phyloP scores from a whole-genome alignment of 2,329 filamentous ascomycete genomes.

The Penicillium sp. region DNA sequence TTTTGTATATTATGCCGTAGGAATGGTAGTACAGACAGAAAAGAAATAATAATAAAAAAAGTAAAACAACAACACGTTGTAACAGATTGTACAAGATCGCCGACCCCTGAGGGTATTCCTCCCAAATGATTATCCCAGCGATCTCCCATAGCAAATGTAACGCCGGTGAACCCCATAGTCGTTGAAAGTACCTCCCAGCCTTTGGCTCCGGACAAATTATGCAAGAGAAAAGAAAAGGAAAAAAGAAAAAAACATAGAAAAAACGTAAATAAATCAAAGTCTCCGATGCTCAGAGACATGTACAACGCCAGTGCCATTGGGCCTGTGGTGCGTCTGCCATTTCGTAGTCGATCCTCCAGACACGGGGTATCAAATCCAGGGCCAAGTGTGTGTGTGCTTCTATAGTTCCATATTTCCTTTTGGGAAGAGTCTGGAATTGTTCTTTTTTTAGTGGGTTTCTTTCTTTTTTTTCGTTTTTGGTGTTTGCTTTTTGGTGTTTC shows the following conservation, averaged over 20 bases:
- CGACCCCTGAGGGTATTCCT: constrained; percentile 3
- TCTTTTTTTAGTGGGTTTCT: constrained; percentile 8
- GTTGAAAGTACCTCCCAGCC: constrained; percentile 31
- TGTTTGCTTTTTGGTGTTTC: constrained; percentile 5
- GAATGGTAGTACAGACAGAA: constrained; percentile 23
- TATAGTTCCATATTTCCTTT: constrained; percentile 9
- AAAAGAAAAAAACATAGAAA: constrained; percentile 4
- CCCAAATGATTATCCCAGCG: constrained; percentile 23
- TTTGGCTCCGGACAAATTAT: constrained; percentile 28
- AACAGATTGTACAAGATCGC: constrained; percentile 27
- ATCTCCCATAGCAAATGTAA: constrained; percentile 27
- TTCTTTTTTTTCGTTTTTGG: constrained; percentile 2
- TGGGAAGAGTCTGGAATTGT: not conserved
- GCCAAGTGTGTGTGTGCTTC: constrained; percentile 1
- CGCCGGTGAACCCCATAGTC: constrained; percentile 19
- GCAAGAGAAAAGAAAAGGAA: constrained; percentile 20
- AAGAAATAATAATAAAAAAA: constrained; percentile 9
- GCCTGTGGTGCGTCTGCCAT: constrained; percentile 20
- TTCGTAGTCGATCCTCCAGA: constrained; percentile 17
- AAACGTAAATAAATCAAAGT: constrained; percentile 16
- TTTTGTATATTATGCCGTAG: constrained; percentile 22
- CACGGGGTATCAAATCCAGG: constrained; percentile 25
- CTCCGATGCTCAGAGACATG: constrained; percentile 22
- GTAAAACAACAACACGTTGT: constrained; percentile 23
- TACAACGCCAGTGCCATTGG: constrained; percentile 23